Evolutionary conservation across 2,329 filamentous ascomycete genomes (phyloP).

Genomic region (Pyrenophora tritici-repentis): DNA sequence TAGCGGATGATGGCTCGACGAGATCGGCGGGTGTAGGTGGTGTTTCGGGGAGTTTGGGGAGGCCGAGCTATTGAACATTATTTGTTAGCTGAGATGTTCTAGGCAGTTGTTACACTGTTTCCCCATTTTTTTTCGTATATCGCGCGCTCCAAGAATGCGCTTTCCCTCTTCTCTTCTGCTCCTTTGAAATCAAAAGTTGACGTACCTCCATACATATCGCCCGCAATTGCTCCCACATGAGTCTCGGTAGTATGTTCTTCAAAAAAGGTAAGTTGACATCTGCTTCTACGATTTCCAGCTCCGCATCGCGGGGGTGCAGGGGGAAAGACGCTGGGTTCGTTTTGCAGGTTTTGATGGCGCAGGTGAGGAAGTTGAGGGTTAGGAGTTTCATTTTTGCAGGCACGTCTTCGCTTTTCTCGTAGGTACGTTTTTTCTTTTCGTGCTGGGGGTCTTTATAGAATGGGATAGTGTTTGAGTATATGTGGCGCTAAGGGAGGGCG

Average conservation of each 20-base stretch:
- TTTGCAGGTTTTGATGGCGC: slow-evolving; percentile 95
- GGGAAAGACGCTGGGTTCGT: slow-evolving; percentile 79
- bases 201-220: slow-evolving; percentile 75
- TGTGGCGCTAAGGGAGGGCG: not conserved
- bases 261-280: slow-evolving; percentile 82
- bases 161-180: not conserved
- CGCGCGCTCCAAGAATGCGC: too few species aligned
- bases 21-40: slow-evolving; percentile 42
- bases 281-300: slow-evolving; percentile 82
- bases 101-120: too few species aligned
- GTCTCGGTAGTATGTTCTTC: slow-evolving; percentile 79
- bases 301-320: slow-evolving; percentile 88
- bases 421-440: not conserved
- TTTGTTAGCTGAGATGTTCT: too few species aligned
- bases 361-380: slow-evolving; percentile 94
- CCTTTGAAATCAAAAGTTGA: not conserved
- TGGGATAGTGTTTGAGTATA: not conserved
- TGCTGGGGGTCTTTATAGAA: not conserved
- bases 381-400: slow-evolving; percentile 80
- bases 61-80: slow-evolving; percentile 66
- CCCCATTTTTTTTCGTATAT: too few species aligned
- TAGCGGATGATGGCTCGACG: slow-evolving; percentile 15
- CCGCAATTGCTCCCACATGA: slow-evolving; percentile 85
- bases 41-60: slow-evolving; percentile 68
- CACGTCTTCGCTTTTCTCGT: not conserved